Evolutionary conservation across 805 yeast genomes (phyloP), one percentile per base, ranked within the genome.

Genomic region (Kodamaea kakaduensis): DNA sequence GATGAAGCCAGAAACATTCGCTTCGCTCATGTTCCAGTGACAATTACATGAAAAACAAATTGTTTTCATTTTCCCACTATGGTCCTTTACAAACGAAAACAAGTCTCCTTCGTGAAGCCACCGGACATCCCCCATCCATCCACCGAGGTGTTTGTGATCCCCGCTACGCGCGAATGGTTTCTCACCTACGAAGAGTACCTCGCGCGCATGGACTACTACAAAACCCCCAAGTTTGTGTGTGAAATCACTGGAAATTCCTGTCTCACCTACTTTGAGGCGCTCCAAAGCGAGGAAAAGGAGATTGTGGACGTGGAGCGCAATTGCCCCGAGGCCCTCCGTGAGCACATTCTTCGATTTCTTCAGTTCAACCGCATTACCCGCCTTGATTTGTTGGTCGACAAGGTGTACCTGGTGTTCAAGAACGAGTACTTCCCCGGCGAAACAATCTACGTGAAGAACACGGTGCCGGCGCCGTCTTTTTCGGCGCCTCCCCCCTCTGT

Each of bases 191-290:
- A 82, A 36, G 87, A 80, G 7, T 90, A 86, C 50, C 63, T 93
- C 32, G 61, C 61, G 15, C 63, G 90, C 37, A 61, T 84, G 67
- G 87, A 84, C 55, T 84, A 81, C 58, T 84, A 84, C 56, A 72
- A 72, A 41, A 69, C 75, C 33, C 78, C 78, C 46, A 84, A 86
- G 56, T 93, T 93, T 61, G 93, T 88, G 9, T 93, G 97, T 64
- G 98, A 93, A 60, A 83, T 90, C 32, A 86, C 97, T 0, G 98
- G 98, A 9, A 85, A 87, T 50, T 82, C 96, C 12, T 83, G 94
- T 50, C 70, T 90, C 39, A 86, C 96, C 1, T 93, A 75, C 56
- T 89, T 89, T 56, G 94, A 93, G 51, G 98, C 97, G 0, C 69
- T 77, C 29, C 77, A 78, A 36, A 78, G 84, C 40, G 98, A 90